Percentiles rank a stretch among this genome's conserved stretches.
Conservation (phyloP, 2,329 filamentous ascomycete species). For the Harringtonia lauricola region DNA sequence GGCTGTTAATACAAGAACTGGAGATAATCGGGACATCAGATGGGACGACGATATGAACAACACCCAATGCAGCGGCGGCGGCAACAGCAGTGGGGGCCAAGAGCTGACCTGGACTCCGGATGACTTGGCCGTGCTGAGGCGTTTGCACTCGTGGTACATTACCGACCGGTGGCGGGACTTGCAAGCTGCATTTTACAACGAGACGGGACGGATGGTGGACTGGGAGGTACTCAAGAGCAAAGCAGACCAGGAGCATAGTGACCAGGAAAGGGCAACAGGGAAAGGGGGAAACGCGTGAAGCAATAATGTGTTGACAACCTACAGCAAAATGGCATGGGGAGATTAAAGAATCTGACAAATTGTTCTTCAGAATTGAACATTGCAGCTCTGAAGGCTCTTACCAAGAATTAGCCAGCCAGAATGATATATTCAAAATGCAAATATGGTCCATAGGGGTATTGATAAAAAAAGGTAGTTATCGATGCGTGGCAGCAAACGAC, state of each 20-base stretch:
- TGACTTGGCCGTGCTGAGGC: slow-evolving; percentile 24
- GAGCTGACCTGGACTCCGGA: slow-evolving; percentile 4
- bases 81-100: neutral
- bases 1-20: neutral
- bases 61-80: neutral
- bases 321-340: too few relatives aligned
- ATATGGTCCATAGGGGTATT: neutral
- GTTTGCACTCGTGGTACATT: slow-evolving; percentile 16
- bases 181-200: slow-evolving; percentile 32
- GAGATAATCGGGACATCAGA: neutral
- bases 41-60: neutral
- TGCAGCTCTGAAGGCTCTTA: too few relatives aligned
- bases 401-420: too few relatives aligned
- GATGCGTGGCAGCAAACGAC: neutral
- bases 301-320: too few relatives aligned
- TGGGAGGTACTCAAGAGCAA: slow-evolving; percentile 24
- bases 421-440: neutral
- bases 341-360: too few relatives aligned
- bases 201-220: slow-evolving; percentile 28
- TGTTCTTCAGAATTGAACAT: too few relatives aligned
- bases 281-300: neutral
- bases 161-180: slow-evolving; percentile 27
- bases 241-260: slow-evolving; percentile 13
- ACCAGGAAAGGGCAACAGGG: neutral
- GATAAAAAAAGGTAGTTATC: neutral